phyloP scores from a whole-genome alignment of 257 asterid genomes.

The Knoxia roxburghii region DNA sequence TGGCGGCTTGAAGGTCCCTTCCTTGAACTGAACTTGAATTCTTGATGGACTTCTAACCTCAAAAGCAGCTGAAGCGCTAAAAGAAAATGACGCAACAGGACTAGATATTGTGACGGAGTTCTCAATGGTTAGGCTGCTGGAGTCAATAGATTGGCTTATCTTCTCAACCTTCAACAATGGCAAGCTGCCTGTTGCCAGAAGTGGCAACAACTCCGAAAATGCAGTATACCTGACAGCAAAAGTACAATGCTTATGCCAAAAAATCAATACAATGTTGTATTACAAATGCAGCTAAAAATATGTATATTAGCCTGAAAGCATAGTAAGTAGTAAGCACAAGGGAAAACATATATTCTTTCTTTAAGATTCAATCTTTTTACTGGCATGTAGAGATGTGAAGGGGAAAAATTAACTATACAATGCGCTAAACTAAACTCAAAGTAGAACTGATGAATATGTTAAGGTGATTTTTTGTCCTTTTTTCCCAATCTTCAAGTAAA shows the following conservation, averaged over 20 bases:
- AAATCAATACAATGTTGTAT: neutral
- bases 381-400: too few species aligned
- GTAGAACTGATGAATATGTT: neutral
- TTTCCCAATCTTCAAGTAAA: too few species aligned
- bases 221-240: constrained; percentile 75
- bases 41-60: constrained; percentile 82
- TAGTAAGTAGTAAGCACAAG: neutral
- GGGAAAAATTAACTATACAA: neutral
- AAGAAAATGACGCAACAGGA: constrained; percentile 61
- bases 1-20: constrained; percentile 83
- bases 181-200: constrained; percentile 68
- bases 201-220: constrained; percentile 87
- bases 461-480: neutral
- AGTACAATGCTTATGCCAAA: constrained; percentile 3
- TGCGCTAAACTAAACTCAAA: neutral
- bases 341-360: neutral
- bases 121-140: constrained; percentile 60
- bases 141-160: constrained; percentile 65
- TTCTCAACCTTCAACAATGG: constrained; percentile 80
- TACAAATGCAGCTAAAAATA: neutral
- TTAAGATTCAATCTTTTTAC: neutral
- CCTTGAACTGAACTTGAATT: constrained; percentile 88
- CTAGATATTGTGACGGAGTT: constrained; percentile 58
- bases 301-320: neutral
- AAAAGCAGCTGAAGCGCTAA: constrained; percentile 80